Percentiles rank a stretch among this genome's conserved stretches.
Conservation (phyloP, 768 basidiomycete species). For the Pleurotus pulmonarius region DNA sequence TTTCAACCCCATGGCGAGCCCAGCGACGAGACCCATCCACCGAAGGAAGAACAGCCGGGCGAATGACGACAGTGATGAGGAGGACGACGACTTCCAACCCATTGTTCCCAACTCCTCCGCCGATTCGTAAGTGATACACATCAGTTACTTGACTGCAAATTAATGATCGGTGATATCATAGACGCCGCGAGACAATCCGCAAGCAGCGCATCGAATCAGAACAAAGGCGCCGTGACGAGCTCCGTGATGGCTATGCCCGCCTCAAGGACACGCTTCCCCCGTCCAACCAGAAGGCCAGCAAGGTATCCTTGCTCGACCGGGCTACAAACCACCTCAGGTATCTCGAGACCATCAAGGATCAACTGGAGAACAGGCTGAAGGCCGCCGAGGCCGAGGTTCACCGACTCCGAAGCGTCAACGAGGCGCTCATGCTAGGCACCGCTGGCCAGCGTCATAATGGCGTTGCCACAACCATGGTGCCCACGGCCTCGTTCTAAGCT, state of each 20-base stretch:
- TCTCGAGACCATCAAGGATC: constrained; percentile 75
- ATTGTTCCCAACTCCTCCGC: constrained; percentile 36
- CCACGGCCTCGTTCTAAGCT: constrained; percentile 43
- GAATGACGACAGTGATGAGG: constrained; percentile 70
- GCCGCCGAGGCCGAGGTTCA: constrained; percentile 77
- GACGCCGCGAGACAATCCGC: constrained; percentile 86
- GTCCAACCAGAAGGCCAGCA: constrained; percentile 91
- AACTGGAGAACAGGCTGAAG: constrained; percentile 73
- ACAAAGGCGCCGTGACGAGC: constrained; percentile 88
- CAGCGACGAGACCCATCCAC: constrained; percentile 45
- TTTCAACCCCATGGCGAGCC: constrained; percentile 69
- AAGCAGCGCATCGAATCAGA: constrained; percentile 93
- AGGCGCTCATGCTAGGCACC: constrained; percentile 84
- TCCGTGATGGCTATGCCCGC: constrained; percentile 86
- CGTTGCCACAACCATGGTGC: constrained; percentile 49
- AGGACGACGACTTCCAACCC: constrained; percentile 74
- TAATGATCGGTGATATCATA: constrained; percentile 15
- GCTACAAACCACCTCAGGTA: constrained; percentile 86
- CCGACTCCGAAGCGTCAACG: constrained; percentile 75
- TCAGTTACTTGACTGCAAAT: not conserved
- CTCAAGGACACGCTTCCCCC: constrained; percentile 89
- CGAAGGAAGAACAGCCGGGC: constrained; percentile 43
- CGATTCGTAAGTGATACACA: constrained; percentile 43
- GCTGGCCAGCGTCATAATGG: constrained; percentile 61
- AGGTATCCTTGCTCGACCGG: constrained; percentile 86